These are phyloP conservation scores for Chaetomium cochliodes DNA, from an alignment of 495 filamentous ascomycete genomes.

Conservation along the genomic window DNA sequence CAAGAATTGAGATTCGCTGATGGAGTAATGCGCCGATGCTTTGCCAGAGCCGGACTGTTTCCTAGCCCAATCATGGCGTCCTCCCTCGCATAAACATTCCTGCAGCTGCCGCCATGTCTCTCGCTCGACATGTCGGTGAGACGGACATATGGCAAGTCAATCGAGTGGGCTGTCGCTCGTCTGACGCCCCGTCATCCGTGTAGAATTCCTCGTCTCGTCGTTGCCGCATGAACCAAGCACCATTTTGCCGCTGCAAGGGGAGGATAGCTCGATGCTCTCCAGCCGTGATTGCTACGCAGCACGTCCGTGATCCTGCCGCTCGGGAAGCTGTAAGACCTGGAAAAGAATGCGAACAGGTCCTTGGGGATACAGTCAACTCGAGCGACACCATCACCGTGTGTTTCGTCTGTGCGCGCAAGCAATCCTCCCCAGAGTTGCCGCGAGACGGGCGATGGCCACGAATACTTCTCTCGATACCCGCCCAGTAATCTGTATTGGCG, in stretches of 20 bases:
- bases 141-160: slow-evolving; percentile 14
- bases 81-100: slow-evolving; percentile 14
- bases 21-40: slow-evolving; percentile 7
- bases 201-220: slow-evolving; percentile 11
- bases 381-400: not conserved
- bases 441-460: not conserved
- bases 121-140: slow-evolving; percentile 23
- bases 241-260: slow-evolving; percentile 36
- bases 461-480: not conserved
- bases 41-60: slow-evolving; percentile 13
- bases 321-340: slow-evolving; percentile 22
- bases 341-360: not conserved
- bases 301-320: slow-evolving; percentile 14
- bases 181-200: not conserved
- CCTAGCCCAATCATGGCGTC: slow-evolving; percentile 15
- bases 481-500: not conserved
- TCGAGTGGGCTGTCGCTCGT: not conserved
- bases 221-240: slow-evolving; percentile 32
- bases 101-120: slow-evolving; percentile 10
- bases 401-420: not conserved
- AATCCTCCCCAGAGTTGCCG: not conserved
- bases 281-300: not conserved
- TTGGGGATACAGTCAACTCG: not conserved
- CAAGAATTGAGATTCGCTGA: slow-evolving; percentile 7
- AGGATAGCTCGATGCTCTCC: slow-evolving; percentile 11